Conservation (phyloP, 2,329 filamentous ascomycete genomes). For the Pseudocercospora macadamiae region DNA sequence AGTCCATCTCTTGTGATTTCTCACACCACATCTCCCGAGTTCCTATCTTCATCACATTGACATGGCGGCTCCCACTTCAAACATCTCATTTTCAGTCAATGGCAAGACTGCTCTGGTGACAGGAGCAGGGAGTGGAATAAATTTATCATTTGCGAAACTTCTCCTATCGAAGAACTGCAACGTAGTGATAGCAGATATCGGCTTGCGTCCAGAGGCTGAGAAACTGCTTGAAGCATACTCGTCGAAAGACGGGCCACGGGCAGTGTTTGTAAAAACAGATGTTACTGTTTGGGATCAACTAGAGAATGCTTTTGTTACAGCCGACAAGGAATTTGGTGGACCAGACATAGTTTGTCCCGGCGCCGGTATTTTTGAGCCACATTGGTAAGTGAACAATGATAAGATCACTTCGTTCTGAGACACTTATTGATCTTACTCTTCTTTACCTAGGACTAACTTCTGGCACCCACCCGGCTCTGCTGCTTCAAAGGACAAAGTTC, state of each 20-base stretch:
- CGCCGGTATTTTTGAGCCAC: conserved; percentile 54
- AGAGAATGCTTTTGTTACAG: conserved; percentile 53
- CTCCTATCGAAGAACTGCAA: conserved; percentile 51
- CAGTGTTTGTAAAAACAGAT: conserved; percentile 50
- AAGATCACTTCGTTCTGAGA: too few relatives aligned
- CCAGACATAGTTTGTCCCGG: conserved; percentile 54
- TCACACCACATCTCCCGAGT: background rate
- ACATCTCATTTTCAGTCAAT: conserved; percentile 42
- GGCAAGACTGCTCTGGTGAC: conserved; percentile 54
- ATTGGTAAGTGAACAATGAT: too few relatives aligned
- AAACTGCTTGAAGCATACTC: conserved; percentile 44
- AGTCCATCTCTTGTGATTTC: background rate
- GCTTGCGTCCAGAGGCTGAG: conserved; percentile 52
- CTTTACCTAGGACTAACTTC: conserved; percentile 53
- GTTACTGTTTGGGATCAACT: conserved; percentile 56
- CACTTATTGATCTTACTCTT: too few relatives aligned
- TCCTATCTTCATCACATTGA: background rate
- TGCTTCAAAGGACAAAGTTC: conserved; percentile 39
- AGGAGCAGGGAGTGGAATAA: conserved; percentile 53
- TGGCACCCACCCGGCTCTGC: conserved; percentile 50
- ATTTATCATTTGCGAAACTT: conserved; percentile 49
- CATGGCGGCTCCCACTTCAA: conserved; percentile 30
- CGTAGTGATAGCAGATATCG: conserved; percentile 53
- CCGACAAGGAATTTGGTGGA: conserved; percentile 51
- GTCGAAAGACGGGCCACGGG: conserved; percentile 37